Base-by-base conservation (phyloP, 805 yeast species). In the Starmerella sirachaensis region DNA sequence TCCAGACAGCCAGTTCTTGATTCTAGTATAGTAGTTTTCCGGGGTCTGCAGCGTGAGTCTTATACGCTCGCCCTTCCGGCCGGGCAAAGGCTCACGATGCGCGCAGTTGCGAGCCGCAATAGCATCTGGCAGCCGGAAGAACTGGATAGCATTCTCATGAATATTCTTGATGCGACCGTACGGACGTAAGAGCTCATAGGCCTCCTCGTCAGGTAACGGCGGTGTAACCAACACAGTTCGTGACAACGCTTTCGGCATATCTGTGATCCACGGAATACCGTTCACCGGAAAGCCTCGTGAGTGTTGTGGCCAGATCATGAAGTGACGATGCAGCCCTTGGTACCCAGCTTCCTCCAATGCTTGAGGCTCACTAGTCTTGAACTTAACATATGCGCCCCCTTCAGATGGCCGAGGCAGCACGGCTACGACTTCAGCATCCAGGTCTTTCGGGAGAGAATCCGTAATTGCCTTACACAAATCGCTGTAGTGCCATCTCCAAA, bases 201-300 rank as follows among this genome's bases (percentile, higher is more conserved):
- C 56, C 37, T 77, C 78, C 57, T 86, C 96, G 46, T 84, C 93
- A 0, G 79, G 69, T 41, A 88, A 32, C 3, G 24, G 13, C 60
- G 5, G 86, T 19, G 68, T 65, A 5, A 88, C 74, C 38, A 71
- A 69, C 18, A 91, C 59, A 11, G 65, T 64, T 7, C 67, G 60
- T 37, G 78, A 74, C 7, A 94, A 93, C 46, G 68, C 71, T 44
- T 95, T 62, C 49, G 82, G 70, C 56, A 91, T 64, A 55, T 91
- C 98, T 60, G 88, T 97, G 43, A 91, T 79, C 95, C 96, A 88
- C 0, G 99, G 98, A 1, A 70, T 65, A 44, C 99, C 99, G 49
- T 79, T 77, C 1, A 91, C 96, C 1, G 80, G 76, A 67, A 77
- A 37, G 69, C 78, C 42, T 63, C 36, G 35, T 17, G 49, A 20